Evolutionary conservation across 768 basidiomycete genomes (phyloP).

Genomic region (Lactifluus subvellereus): DNA sequence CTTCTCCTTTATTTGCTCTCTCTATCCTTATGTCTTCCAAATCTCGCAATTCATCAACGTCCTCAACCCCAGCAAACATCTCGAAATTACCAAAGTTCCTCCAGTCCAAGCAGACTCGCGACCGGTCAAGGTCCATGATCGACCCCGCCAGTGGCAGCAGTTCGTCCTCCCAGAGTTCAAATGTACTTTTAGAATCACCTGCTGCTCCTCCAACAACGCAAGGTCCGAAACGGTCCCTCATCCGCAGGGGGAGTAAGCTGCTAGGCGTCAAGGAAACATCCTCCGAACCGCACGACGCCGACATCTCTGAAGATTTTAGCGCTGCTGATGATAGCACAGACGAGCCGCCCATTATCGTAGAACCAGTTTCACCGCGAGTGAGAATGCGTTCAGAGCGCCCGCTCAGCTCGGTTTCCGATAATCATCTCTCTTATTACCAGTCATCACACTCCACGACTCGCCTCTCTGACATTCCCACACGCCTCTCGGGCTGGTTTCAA

Average conservation of each 20-base stretch:
- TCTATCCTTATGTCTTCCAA: slow-evolving; percentile 40
- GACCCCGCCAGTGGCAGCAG: slow-evolving; percentile 36
- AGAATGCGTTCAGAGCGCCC: slow-evolving; percentile 56
- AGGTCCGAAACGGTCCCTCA: slow-evolving; percentile 21
- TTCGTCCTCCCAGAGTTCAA: slow-evolving; percentile 39
- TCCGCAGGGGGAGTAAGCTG: slow-evolving; percentile 22
- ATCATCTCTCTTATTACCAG: slow-evolving; percentile 42
- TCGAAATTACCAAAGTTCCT: slow-evolving; percentile 65
- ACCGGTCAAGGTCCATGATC: slow-evolving; percentile 51
- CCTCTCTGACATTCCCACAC: slow-evolving; percentile 64
- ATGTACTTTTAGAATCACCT: slow-evolving; percentile 26
- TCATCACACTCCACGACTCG: slow-evolving; percentile 43
- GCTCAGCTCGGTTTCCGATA: slow-evolving; percentile 40
- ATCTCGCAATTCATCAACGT: slow-evolving; percentile 38
- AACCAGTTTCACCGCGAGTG: slow-evolving; percentile 50
- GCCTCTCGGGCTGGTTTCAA: slow-evolving; percentile 76
- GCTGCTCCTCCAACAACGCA: slow-evolving; percentile 8
- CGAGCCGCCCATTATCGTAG: slow-evolving; percentile 62
- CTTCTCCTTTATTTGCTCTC: not conserved
- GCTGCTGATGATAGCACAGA: slow-evolving; percentile 34
- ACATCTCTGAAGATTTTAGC: slow-evolving; percentile 29
- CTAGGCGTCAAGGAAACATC: slow-evolving; percentile 23
- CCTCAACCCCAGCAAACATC: slow-evolving; percentile 40
- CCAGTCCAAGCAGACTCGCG: slow-evolving; percentile 51
- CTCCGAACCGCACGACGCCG: slow-evolving; percentile 27